Conservation (phyloP, 257 asterid genomes). For the Thymus mandschuricus region DNA sequence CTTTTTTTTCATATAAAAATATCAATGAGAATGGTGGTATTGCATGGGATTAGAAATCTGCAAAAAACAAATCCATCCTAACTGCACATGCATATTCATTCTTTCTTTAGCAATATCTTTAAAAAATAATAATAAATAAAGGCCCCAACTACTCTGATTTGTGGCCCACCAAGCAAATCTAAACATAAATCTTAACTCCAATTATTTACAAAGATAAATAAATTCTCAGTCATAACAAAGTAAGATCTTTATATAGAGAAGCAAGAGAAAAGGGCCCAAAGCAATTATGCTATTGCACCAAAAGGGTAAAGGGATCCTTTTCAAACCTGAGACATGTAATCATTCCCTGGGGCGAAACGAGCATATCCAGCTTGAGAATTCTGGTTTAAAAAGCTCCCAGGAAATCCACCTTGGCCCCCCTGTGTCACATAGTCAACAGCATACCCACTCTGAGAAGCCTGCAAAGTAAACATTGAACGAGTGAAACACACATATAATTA, state of each 20-base stretch:
- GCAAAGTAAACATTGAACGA: conserved; percentile 25
- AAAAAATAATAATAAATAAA: neutral
- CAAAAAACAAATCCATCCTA: too few relatives aligned
- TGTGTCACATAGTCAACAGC: conserved; percentile 79
- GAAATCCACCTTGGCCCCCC: conserved; percentile 88
- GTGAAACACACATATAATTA: conserved; percentile 16
- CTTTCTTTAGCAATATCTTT: neutral
- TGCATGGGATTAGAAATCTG: too few relatives aligned
- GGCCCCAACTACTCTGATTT: neutral
- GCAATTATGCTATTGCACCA: conserved; percentile 12
- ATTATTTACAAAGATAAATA: neutral
- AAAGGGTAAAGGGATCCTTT: conserved; percentile 13
- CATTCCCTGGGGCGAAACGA: conserved; percentile 87
- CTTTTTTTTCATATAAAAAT: too few relatives aligned
- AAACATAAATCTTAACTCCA: neutral
- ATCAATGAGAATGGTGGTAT: too few relatives aligned
- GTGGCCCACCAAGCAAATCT: neutral
- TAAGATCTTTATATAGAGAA: neutral
- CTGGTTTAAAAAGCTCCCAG: conserved; percentile 85
- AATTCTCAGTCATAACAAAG: conserved; percentile 1
- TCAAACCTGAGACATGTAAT: conserved; percentile 96
- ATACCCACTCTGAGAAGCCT: conserved; percentile 96
- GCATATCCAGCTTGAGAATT: conserved; percentile 91
- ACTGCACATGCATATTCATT: too few relatives aligned
- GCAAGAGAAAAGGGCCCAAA: conserved; percentile 13